Evolutionary conservation across 768 basidiomycete genomes (phyloP).

Genomic region (Nidularia sp.): DNA sequence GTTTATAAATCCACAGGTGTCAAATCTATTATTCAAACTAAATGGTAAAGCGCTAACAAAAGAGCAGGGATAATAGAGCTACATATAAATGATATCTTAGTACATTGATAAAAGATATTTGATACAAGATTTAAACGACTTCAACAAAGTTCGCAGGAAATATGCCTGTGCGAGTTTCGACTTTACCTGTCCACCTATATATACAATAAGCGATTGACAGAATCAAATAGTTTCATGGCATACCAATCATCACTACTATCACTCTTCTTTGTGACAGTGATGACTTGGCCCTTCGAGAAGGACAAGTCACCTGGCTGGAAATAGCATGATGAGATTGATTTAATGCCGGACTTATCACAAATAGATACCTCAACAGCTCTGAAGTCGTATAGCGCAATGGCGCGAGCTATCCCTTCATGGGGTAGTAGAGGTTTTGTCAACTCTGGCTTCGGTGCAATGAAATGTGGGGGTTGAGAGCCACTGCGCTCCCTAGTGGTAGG

Average conservation of each 20-base stretch:
- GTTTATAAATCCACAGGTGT: background rate
- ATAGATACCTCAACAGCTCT: slow-evolving; percentile 61
- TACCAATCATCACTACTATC: slow-evolving; percentile 74
- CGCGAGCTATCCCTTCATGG: slow-evolving; percentile 63
- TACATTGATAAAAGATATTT: too few species aligned
- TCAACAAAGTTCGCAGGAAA: slow-evolving; percentile 89
- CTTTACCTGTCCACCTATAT: slow-evolving; percentile 74
- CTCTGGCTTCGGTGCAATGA: slow-evolving; percentile 45
- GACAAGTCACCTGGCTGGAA: slow-evolving; percentile 67
- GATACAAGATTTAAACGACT: slow-evolving; percentile 22
- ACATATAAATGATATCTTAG: too few species aligned
- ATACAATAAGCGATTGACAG: background rate
- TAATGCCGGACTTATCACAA: background rate
- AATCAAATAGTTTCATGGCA: background rate
- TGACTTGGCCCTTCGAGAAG: slow-evolving; percentile 73
- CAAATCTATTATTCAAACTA: background rate
- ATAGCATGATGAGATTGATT: slow-evolving; percentile 2
- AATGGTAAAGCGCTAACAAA: too few species aligned
- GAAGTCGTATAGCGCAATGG: slow-evolving; percentile 74
- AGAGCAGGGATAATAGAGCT: too few species aligned
- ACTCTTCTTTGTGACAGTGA: slow-evolving; percentile 64
- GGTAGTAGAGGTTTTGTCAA: slow-evolving; percentile 42
- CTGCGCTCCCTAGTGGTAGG: background rate
- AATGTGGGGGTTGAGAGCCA: slow-evolving; percentile 6
- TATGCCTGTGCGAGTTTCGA: slow-evolving; percentile 54